Evolutionary conservation across 2,329 filamentous ascomycete genomes (phyloP), one percentile per base, ranked within the genome.

Genomic region (Penicillium rolfsii): DNA sequence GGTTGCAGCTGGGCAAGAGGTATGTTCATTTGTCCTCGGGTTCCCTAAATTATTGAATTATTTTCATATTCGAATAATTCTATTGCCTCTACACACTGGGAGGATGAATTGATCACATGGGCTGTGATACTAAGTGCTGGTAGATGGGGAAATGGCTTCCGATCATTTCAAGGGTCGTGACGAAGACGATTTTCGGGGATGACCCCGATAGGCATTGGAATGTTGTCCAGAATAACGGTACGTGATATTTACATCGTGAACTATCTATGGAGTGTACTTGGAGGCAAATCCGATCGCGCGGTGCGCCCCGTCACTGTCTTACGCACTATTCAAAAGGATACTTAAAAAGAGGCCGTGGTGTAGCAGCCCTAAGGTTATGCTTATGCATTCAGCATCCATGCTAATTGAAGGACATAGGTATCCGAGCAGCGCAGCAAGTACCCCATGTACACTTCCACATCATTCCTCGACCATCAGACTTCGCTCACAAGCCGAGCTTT

Each of bases 391-490:
- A n/a, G 45, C 43, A 11, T 38, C 16, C 19, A 16, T 55, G 16
- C 52, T 59, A 58, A 61, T 54, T 57, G 61, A 41, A 54, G 35
- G 43, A 49, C 14, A 58, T 67, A 87, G 86, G 94, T 16, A 88
- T 88, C 3, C 87, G 92, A 35, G 94, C 94, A 2, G 93, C 93
- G 2, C 94, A 98, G 79, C 92, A 97, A 16, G 93, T 98, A 1
- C 90, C 90, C 24, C 94, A 98, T 76, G 89, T 96, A 52, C 94
- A 99, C 76, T 98, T 96, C 75, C 95, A 99, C 70, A 85, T 98
- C 55, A 96, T 99, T 36, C 94, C 94, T 0, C 81, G 94, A 40
- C 93, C 93, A 49, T 73, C 77, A 1, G 60, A 74, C 40, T 72
- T 76, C 36, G 48, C 63, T 59, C 36, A 71, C 26, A 70, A 65